phyloP scores from a whole-genome alignment of 2,329 filamentous ascomycete species.

The Xylaria sp. region DNA sequence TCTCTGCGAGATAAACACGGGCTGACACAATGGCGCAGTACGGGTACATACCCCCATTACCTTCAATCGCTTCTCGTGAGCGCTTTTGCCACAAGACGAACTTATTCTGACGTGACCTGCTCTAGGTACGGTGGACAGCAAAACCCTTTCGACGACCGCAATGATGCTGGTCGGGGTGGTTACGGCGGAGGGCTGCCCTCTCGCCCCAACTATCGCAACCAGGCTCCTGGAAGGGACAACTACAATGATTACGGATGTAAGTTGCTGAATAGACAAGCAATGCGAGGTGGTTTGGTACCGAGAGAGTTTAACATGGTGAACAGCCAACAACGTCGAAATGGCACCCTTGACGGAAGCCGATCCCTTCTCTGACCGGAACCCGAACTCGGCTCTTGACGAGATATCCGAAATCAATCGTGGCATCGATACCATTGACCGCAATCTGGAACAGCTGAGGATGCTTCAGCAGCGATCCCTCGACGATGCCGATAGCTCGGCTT shows the following conservation, averaged over 20 bases:
- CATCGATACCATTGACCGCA: slow-evolving; percentile 74
- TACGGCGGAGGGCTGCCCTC: slow-evolving; percentile 42
- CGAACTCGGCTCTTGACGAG: slow-evolving; percentile 82
- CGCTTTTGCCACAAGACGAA: slow-evolving; percentile 16
- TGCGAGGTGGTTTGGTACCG: background rate
- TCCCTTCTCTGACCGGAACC: slow-evolving; percentile 58
- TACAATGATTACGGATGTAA: slow-evolving; percentile 49
- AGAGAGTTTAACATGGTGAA: slow-evolving; percentile 25
- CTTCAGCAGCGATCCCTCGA: slow-evolving; percentile 75
- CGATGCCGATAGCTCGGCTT: slow-evolving; percentile 73
- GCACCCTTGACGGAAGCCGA: slow-evolving; percentile 62
- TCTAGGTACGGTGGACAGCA: slow-evolving; percentile 59
- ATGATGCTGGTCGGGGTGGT: slow-evolving; percentile 45
- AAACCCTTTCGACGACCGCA: slow-evolving; percentile 66
- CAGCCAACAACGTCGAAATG: slow-evolving; percentile 70
- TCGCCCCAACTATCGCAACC: slow-evolving; percentile 28
- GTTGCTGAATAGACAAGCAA: slow-evolving; percentile 14
- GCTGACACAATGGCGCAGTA: slow-evolving; percentile 56
- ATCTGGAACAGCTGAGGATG: slow-evolving; percentile 72
- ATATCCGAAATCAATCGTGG: slow-evolving; percentile 80
- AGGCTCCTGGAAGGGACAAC: slow-evolving; percentile 26
- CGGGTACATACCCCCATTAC: slow-evolving; percentile 53
- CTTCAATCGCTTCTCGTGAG: slow-evolving; percentile 13
- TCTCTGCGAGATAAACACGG: slow-evolving; percentile 20
- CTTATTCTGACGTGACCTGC: slow-evolving; percentile 40